phyloP scores from a whole-genome alignment of 1,284 basidiomycete species.

The Xerocomus amazonicus region DNA sequence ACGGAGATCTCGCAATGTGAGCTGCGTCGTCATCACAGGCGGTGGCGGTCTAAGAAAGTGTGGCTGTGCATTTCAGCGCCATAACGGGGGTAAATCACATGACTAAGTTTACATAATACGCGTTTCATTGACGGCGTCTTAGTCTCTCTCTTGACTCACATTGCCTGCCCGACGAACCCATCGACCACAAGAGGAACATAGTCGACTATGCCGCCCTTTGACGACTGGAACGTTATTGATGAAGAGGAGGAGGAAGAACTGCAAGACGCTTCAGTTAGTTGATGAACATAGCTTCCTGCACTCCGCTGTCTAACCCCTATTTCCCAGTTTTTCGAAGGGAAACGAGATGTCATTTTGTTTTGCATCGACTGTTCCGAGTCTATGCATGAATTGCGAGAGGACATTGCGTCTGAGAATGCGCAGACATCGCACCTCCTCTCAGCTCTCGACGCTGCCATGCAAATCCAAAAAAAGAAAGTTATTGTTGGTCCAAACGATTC shows the following conservation, averaged over 20 bases:
- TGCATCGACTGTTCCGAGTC: conserved; percentile 90
- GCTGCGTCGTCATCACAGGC: conserved; percentile 18
- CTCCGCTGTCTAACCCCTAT: conserved; percentile 17
- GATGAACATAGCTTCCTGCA: neutral
- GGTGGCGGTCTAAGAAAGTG: too few relatives aligned
- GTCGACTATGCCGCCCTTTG: conserved; percentile 50
- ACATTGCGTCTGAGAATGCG: conserved; percentile 56
- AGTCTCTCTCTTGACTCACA: conserved; percentile 3
- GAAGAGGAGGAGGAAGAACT: conserved; percentile 78
- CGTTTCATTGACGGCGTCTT: conserved; percentile 5
- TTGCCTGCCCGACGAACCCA: neutral
- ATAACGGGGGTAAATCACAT: conserved; percentile 18
- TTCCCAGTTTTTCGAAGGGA: conserved; percentile 64
- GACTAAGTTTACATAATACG: conserved; percentile 26
- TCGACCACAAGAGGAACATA: neutral
- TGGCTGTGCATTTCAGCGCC: too few relatives aligned
- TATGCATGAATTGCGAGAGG: conserved; percentile 76
- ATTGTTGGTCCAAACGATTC: conserved; percentile 83
- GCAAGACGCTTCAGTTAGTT: conserved; percentile 58
- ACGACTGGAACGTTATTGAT: conserved; percentile 72
- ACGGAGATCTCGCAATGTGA: conserved; percentile 39
- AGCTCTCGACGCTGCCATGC: conserved; percentile 79
- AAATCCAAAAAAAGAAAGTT: conserved; percentile 87
- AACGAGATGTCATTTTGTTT: conserved; percentile 84
- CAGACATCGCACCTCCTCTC: conserved; percentile 63